Evolutionary conservation across 2,329 filamentous ascomycete genomes (phyloP), one percentile per base, ranked within the genome.

Genomic region (Neopestalotiopsis sp.): DNA sequence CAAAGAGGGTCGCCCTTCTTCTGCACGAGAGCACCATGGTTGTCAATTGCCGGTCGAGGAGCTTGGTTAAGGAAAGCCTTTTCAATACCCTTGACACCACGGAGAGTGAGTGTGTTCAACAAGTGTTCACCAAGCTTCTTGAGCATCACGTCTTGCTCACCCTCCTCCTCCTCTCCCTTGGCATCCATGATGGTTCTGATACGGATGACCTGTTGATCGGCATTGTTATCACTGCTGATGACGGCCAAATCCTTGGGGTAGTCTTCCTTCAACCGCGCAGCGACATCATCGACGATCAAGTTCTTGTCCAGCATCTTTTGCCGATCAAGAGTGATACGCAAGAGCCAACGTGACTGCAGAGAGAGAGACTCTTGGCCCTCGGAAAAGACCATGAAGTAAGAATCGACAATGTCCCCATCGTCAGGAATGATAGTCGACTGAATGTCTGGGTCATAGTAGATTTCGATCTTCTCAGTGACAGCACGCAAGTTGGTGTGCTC

Each of bases 201-300:
- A 79, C 96, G 96, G 74, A 99, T 94, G 61, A 98, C 92, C 79
- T 97, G 94, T 79, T 97, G 91, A 73, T 98, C 95, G 10, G 95
- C 95, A 80, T 99, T 99, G 85, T 98, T 96, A 81, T 99, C 96
- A 81, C 94, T 97, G 86, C 97, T 97, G 70, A 99, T 95, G 73
- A 99, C 91, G 14, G 94, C 94, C 74, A 98, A 85, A 80, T 97
- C 94, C 71, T 88, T 90, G 24, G 90, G 88, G 78, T 97, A 99
- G 66, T 94, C 91, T 73, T 95, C 90, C 84, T 97, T 97, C 83
- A 99, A 96, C 77, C 91, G 92, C 70, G 88, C 85, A 40, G 95
- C 95, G 70, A 99, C 95, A 76, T 99, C 94, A 70, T 96, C 92
- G 69, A 99, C 95, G 42, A 90, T 92, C 71, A 99, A 88, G 71